Base-by-base conservation (phyloP, 2,329 filamentous ascomycete species). In the Trichothecium sympodiale region DNA sequence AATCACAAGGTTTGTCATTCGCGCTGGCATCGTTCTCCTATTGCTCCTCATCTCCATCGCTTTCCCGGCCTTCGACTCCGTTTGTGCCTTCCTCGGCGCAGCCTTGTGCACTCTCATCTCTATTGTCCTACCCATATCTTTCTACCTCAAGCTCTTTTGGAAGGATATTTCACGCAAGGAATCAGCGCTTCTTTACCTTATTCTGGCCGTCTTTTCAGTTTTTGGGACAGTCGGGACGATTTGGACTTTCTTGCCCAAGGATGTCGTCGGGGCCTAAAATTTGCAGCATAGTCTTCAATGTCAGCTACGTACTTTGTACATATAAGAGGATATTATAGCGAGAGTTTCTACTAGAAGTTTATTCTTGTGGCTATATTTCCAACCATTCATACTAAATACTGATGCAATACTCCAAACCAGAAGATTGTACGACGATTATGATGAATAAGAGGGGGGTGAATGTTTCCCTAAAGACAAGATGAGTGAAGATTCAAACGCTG, bases 41-140 rank as follows among this genome's bases (percentile, higher is more conserved):
- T 84, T 95, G 48, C 71, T 95, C 23, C 52, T 74, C 33, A 82
- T 95, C 40, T 77, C 88, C 6, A 66, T 77, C 33, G 41, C 68
- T 3, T 74, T 77, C 50, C 87, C 88, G 1, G 74, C 77, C 0
- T 94, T 94, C 51, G 87, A 94, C 54, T 79, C 80, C 35, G 88
- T 94, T 51, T 94, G 94, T 79, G 83, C 83, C 4, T 79, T 94
- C 42, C 78, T 96, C 62, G 89, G 91, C 10, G 85, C 83, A 28
- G 82, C 87, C 4, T 71, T 94, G 13, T 95, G 89, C 61, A 94
- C 94, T 49, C 85, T 84, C 14, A 93, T 96, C 45, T 96, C 89
- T 59, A 79, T 96, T 45, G 87, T 94, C 14, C 56, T 98, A 34
- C 91, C 89, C 1, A 64, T 94, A 23, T 72, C 79, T 4, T 96